Evolutionary conservation across 2,329 filamentous ascomycete species (phyloP), one percentile per base, ranked within the genome.

Genomic region (Talaromyces piceae): DNA sequence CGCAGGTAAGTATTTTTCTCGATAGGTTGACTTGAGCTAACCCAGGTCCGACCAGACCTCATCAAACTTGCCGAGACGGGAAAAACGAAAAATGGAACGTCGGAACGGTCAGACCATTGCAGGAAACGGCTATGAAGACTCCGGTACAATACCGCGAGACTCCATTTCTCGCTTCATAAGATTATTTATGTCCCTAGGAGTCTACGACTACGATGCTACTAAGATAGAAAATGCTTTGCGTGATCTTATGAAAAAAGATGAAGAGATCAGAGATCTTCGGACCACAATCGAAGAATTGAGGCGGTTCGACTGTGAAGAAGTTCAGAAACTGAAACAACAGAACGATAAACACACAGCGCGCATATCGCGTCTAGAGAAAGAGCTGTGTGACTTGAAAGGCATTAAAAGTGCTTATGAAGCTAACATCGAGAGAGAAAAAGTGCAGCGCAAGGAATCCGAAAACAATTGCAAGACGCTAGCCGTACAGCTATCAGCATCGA

Each of bases 241-340:
- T 45, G 27, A 33, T 45, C 49, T 51, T n/a, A 18, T 45, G 41
- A 18, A 51, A 25, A 51, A 46, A 11, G 49, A 51, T 33, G 13
- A 13, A 13, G 39, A 45, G 39, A 51, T 51, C 9, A 51, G 26
- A 39, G 31, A 25, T 20, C 49, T 51, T 51, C 25, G 27, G 6
- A 39, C n/a, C 5, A 41, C 30, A 5, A 26, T 51, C 25, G n/a
- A 12, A 28, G 41, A 51, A 13, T 26, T 51, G 31, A 45, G 46
- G 26, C 43, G 33, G 18, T 51, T 33, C 5, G 46, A 51, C 20
- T 46, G 39, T 26, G 28, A 51, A 51, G 41, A 51, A 51, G 11
- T 45, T 33, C 28, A 39, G 27, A 25, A 23, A 31, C 26, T 51
- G 6, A 41, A 48, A 8, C 22, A 9, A 39, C 13, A 48, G 25